phyloP scores from a whole-genome alignment of 2,329 filamentous ascomycete species.

The Domatiomyces globalis region DNA sequence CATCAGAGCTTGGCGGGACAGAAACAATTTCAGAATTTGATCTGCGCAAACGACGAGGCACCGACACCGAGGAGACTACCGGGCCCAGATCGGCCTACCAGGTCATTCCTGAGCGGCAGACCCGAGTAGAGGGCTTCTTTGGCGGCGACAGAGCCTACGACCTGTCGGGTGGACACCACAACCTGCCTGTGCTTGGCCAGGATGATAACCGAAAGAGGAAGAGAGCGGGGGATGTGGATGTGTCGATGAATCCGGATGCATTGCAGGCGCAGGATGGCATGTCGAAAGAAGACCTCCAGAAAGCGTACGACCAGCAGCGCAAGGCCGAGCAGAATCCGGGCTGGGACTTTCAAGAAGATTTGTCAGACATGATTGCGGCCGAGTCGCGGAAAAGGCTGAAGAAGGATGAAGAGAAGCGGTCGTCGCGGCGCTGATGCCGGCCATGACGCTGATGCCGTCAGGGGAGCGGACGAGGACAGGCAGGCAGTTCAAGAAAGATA shows the following conservation, averaged over 20 bases:
- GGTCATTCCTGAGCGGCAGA: slow-evolving; percentile 75
- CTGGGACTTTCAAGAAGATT: slow-evolving; percentile 72
- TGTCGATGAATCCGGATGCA: slow-evolving; percentile 76
- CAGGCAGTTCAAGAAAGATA: background rate
- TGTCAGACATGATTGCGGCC: slow-evolving; percentile 90
- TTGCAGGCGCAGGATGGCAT: slow-evolving; percentile 61
- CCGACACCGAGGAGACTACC: slow-evolving; percentile 69
- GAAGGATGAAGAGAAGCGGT: slow-evolving; percentile 65
- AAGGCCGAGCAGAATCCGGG: slow-evolving; percentile 52
- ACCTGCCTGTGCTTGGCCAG: slow-evolving; percentile 65
- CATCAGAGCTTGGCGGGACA: slow-evolving; percentile 61
- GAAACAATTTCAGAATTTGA: slow-evolving; percentile 78
- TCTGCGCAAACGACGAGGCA: slow-evolving; percentile 74
- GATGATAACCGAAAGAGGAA: slow-evolving; percentile 71
- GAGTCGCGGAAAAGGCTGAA: slow-evolving; percentile 84
- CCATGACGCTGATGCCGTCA: background rate
- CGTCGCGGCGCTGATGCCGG: slow-evolving; percentile 35
- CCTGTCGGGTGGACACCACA: slow-evolving; percentile 44
- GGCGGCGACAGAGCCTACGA: slow-evolving; percentile 91
- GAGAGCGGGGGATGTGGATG: slow-evolving; percentile 90
- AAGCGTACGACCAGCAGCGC: slow-evolving; percentile 60
- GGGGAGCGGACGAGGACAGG: background rate
- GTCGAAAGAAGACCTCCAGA: slow-evolving; percentile 68
- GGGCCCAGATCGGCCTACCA: slow-evolving; percentile 71
- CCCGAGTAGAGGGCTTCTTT: slow-evolving; percentile 83